Percentiles rank a stretch among this genome's conserved stretches.
These are phyloP conservation scores for Diplodia sapinea DNA, from an alignment of 2,329 filamentous ascomycete genomes.

Conservation along the genomic window DNA sequence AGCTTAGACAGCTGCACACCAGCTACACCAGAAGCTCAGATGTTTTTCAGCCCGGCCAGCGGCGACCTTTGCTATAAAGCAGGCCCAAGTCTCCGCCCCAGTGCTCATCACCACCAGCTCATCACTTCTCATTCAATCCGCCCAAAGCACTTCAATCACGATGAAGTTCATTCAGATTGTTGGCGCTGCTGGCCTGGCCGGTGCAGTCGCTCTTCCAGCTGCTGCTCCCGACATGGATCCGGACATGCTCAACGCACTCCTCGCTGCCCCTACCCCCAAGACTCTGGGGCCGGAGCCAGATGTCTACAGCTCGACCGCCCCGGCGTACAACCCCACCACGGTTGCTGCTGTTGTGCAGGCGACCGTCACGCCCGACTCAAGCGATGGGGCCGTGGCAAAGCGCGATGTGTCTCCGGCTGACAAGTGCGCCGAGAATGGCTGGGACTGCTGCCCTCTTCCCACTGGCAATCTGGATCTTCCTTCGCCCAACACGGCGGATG, in stretches of 20 bases:
- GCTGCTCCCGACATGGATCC: background rate
- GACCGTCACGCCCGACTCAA: background rate
- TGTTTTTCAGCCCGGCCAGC: too few species aligned
- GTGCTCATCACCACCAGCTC: background rate
- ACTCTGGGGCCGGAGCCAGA: background rate
- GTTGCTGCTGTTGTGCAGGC: background rate
- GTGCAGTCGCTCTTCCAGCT: conserved; percentile 1
- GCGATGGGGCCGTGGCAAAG: background rate
- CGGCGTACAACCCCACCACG: background rate
- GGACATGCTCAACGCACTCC: background rate
- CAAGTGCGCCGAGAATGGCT: conserved; percentile 1
- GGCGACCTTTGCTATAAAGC: background rate
- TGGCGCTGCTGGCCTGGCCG: conserved; percentile 8
- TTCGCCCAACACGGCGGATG: background rate
- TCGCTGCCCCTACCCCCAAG: background rate
- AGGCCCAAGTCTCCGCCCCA: background rate
- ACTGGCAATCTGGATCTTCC: background rate
- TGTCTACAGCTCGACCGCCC: background rate
- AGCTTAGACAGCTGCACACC: background rate
- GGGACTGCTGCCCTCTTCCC: conserved; percentile 24
- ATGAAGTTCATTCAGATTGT: conserved; percentile 5
- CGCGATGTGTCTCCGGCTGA: background rate
- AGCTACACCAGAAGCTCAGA: background rate
- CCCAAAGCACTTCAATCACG: background rate
- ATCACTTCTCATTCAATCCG: background rate